Percentiles rank a stretch among this genome's conserved stretches.
These are phyloP conservation scores for Populus hybrid DNA, from an alignment of 441 rosid species.

Conservation along the genomic window DNA sequence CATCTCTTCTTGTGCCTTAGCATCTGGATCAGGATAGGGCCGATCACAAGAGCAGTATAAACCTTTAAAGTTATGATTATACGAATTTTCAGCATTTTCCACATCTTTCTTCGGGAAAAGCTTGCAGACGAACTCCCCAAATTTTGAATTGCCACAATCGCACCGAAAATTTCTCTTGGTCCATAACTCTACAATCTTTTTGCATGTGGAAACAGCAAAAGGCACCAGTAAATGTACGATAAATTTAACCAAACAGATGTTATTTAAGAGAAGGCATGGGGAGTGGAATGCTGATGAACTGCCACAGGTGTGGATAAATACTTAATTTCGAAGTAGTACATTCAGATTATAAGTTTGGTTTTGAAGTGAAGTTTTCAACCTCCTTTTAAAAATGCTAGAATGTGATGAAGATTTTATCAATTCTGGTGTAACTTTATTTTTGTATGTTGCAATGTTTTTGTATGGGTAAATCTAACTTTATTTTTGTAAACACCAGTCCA, in stretches of 20 bases:
- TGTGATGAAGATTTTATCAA: neutral
- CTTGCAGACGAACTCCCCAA: slow-evolving; percentile 75
- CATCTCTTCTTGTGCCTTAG: too few species aligned
- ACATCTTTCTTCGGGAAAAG: slow-evolving; percentile 68
- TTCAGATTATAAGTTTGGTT: neutral
- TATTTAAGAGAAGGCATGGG: neutral
- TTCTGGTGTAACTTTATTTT: neutral
- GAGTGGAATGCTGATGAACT: neutral
- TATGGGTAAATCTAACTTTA: too few species aligned
- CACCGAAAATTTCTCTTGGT: slow-evolving; percentile 88
- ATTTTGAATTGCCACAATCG: slow-evolving; percentile 93
- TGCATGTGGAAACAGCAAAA: slow-evolving; percentile 23
- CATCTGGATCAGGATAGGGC: too few species aligned
- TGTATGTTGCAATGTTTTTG: neutral
- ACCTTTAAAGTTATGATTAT: slow-evolving; percentile 92
- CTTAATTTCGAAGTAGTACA: neutral
- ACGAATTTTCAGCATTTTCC: slow-evolving; percentile 76
- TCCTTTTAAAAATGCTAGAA: neutral
- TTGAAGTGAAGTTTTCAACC: neutral
- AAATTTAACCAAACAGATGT: neutral
- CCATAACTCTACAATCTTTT: slow-evolving; percentile 90
- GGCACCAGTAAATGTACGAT: neutral
- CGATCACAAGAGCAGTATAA: too few species aligned
- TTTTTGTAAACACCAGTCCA: neutral
- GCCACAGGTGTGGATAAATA: neutral